Percentiles rank a stretch among this genome's conserved stretches.
Evolutionary conservation across 108 stramenopile species (phyloP).

Genomic region (Nitzschia palea): DNA sequence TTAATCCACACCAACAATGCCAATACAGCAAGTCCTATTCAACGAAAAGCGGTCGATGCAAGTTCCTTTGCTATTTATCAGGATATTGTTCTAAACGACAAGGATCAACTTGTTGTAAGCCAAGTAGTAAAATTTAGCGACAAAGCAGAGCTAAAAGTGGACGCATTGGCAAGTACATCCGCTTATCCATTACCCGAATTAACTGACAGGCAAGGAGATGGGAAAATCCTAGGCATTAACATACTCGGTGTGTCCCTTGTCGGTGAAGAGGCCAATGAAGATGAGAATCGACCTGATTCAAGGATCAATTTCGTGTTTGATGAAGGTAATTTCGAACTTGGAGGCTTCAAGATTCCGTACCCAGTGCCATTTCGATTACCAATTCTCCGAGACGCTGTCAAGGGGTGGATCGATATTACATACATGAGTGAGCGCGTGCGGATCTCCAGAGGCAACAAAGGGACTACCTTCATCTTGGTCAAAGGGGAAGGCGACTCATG

Average conservation of each 20-base stretch:
- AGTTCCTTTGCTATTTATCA: conserved; percentile 80
- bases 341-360: conserved; percentile 60
- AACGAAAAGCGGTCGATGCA: conserved; percentile 83
- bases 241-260: conserved; percentile 76
- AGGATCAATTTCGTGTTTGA: conserved; percentile 85
- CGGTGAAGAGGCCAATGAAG: conserved; percentile 73
- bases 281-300: conserved; percentile 67
- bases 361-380: conserved; percentile 85
- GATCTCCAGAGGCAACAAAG: conserved; percentile 85
- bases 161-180: conserved; percentile 77
- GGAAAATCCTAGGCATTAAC: conserved; percentile 75
- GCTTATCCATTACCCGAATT: conserved; percentile 81
- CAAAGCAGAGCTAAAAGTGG: conserved; percentile 56
- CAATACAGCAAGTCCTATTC: conserved; percentile 80
- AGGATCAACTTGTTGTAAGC: conserved; percentile 56
- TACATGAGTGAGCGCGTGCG: conserved; percentile 80
- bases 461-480: conserved; percentile 82
- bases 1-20: conserved; percentile 81
- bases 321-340: conserved; percentile 74
- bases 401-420: conserved; percentile 90
- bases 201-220: conserved; percentile 66
- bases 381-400: conserved; percentile 79
- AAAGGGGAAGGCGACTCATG: conserved; percentile 44
- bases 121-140: conserved; percentile 84
- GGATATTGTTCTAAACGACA: conserved; percentile 64